These are phyloP conservation scores for Marasmius tenuissimus DNA, from an alignment of 1,284 basidiomycete species.

Conservation along the genomic window DNA sequence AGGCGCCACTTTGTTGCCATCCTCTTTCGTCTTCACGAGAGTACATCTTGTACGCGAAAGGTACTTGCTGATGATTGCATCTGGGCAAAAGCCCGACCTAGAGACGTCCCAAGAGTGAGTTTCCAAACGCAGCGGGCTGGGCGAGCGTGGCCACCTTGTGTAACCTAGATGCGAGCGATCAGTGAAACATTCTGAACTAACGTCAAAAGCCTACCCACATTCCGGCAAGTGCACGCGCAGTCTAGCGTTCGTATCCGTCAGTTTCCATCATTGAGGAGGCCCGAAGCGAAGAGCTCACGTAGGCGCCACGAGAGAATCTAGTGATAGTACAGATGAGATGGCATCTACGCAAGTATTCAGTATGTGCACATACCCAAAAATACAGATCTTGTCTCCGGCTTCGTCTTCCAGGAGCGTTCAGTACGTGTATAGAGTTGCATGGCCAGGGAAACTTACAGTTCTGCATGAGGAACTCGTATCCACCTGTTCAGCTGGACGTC, in stretches of 20 bases:
- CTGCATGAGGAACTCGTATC: slow-evolving; percentile 67
- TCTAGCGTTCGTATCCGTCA: slow-evolving; percentile 27
- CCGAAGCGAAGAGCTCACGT: slow-evolving; percentile 18
- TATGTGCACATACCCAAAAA: slow-evolving; percentile 37
- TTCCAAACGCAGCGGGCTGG: too few relatives aligned
- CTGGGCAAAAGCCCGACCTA: slow-evolving; percentile 52
- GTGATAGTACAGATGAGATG: background rate
- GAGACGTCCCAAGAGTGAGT: background rate
- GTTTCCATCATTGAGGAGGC: slow-evolving; percentile 2
- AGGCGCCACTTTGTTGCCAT: slow-evolving; percentile 40
- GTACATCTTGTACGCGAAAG: slow-evolving; percentile 61
- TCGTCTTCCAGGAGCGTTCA: slow-evolving; percentile 25
- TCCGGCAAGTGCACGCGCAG: slow-evolving; percentile 48
- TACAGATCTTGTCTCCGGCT: slow-evolving; percentile 50
- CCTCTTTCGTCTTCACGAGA: slow-evolving; percentile 41
- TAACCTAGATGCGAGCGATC: slow-evolving; percentile 23
- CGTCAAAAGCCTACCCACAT: slow-evolving; percentile 23
- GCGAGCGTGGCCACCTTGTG: background rate
- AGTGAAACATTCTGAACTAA: slow-evolving; percentile 27
- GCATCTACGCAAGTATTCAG: background rate
- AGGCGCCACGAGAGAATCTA: slow-evolving; percentile 41
- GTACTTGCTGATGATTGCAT: slow-evolving; percentile 53
- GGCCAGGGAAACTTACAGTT: slow-evolving; percentile 37
- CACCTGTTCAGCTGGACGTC: slow-evolving; percentile 29
- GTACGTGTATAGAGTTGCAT: background rate